Evolutionary conservation across 176 grass and related monocot species (phyloP).

Genomic region (Oryza coarctata): DNA sequence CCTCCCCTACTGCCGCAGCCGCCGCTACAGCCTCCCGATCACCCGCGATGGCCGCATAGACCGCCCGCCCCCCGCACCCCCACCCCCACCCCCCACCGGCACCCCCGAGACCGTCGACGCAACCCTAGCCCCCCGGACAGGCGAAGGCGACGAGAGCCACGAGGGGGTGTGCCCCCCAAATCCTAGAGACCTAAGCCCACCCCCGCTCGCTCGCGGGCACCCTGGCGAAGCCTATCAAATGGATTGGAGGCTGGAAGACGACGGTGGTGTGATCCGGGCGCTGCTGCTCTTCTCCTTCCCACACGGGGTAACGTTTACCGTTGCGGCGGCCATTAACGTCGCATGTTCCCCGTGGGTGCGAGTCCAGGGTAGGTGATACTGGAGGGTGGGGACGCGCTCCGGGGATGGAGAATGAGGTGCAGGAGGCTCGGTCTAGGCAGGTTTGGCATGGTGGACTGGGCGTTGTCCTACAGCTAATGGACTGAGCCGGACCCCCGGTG

Average conservation of each 20-base stretch:
- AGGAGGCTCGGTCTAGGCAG: slow-evolving; percentile 12
- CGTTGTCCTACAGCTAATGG: slow-evolving; percentile 32
- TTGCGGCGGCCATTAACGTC: slow-evolving; percentile 58
- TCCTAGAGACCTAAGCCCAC: slow-evolving; percentile 37
- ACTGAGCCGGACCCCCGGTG: background rate
- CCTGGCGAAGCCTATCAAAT: slow-evolving; percentile 17
- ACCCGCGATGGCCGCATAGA: slow-evolving; percentile 60
- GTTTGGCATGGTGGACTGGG: background rate
- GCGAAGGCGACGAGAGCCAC: background rate
- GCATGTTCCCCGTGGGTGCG: slow-evolving; percentile 39
- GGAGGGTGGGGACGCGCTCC: background rate
- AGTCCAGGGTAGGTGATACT: slow-evolving; percentile 21
- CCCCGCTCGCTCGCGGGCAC: slow-evolving; percentile 8
- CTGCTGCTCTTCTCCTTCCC: slow-evolving; percentile 10
- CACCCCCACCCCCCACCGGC: background rate
- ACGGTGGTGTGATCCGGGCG: slow-evolving; percentile 50
- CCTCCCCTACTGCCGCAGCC: background rate
- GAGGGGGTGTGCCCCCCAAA: slow-evolving; percentile 3
- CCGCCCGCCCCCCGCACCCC: slow-evolving; percentile 24
- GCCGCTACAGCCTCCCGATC: slow-evolving; percentile 38
- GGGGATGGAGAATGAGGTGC: background rate
- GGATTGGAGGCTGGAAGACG: slow-evolving; percentile 41
- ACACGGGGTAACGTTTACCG: slow-evolving; percentile 51
- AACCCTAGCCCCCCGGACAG: slow-evolving; percentile 34
- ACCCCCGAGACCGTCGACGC: slow-evolving; percentile 14